Conservation (phyloP, 139 green algal species). For the Eudorina sp. region DNA sequence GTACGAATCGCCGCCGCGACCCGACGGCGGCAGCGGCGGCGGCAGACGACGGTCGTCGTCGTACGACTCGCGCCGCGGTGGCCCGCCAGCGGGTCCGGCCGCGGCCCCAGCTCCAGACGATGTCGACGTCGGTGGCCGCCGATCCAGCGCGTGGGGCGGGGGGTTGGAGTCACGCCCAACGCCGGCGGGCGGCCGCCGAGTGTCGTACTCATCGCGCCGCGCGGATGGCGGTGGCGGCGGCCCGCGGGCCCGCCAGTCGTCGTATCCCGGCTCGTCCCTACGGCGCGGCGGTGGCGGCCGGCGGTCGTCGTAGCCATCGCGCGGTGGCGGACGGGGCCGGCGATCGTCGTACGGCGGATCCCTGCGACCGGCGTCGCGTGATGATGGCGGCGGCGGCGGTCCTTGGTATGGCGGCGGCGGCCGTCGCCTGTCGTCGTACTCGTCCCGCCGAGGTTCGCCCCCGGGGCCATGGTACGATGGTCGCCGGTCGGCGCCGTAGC, state of each 20-base stretch:
- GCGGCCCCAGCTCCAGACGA: background rate
- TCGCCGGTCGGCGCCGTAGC: constrained; percentile 4
- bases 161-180: background rate
- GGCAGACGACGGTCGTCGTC: background rate
- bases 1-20: background rate
- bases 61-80: background rate
- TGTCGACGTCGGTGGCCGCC: background rate
- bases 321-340: background rate
- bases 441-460: background rate
- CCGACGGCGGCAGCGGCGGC: background rate
- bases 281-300: background rate
- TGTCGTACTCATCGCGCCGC: constrained; percentile 1
- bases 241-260: background rate
- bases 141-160: background rate
- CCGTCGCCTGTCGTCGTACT: background rate
- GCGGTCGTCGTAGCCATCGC: background rate
- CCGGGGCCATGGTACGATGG: background rate
- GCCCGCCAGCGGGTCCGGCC: background rate
- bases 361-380: background rate
- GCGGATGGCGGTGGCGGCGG: background rate
- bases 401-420: background rate
- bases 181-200: background rate
- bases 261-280: background rate
- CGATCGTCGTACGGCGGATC: background rate
- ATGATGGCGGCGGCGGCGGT: background rate